Evolutionary conservation across 176 grass and related monocot genomes (phyloP), one percentile per base, ranked within the genome.

Genomic region (Typha latifolia): DNA sequence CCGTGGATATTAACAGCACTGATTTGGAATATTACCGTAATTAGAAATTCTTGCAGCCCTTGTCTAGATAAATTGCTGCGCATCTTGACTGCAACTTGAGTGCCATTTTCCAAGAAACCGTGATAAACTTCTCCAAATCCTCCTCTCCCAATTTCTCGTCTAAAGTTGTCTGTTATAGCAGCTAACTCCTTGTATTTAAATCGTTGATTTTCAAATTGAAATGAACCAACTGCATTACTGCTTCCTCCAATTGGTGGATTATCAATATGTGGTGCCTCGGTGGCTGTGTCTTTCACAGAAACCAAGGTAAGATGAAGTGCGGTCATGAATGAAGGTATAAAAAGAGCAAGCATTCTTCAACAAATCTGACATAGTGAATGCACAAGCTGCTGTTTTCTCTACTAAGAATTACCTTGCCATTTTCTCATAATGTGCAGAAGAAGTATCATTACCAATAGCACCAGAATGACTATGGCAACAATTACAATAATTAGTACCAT

Each of bases 101-200:
- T 90, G 7, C 79, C 73, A 52, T 94, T 79, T n/a, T n/a, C n/a
- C n/a, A n/a, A n/a, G n/a, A n/a, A n/a, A n/a, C n/a, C n/a, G n/a
- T n/a, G n/a, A n/a, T 82, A 85, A n/a, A 90, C 87, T n/a, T 34
- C 32, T 47, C 82, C 87, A 59, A 90, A 90, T 49, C 79, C 82
- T 43, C 87, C 87, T 74, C 57, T 74, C 0, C 82, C 82, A 20
- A 85, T 72, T 9, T 49, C 66, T 57, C 61, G 72, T 65, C 71
- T 49, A 47, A 88, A 84, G 48, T 77, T 62, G 13, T 74, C 84
- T 15, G 81, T 89, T 24, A 89, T 84, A 3, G 12, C 37, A 57
- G 72, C 51, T 62, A 81, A 73, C 12, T 89, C 86, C 12, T 78
- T 84, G 48, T 89, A 84, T 73, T 4, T 74, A 31, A 89, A 89